phyloP scores from a whole-genome alignment of 2,329 filamentous ascomycete genomes.

The Colletotrichum cuscutae region DNA sequence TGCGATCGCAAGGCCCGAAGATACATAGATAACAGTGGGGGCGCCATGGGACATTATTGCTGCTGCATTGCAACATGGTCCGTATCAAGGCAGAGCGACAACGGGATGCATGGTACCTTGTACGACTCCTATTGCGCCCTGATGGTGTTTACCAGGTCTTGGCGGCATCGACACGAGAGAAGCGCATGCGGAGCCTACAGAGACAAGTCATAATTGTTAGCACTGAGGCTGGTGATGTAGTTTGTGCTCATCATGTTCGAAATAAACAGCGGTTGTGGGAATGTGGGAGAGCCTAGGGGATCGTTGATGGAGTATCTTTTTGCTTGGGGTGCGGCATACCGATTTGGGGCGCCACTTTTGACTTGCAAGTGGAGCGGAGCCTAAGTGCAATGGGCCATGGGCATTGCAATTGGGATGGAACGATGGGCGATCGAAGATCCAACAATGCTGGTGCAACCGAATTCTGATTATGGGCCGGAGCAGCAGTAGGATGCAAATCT shows the following conservation, averaged over 20 bases:
- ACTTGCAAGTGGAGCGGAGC: slow-evolving; percentile 26
- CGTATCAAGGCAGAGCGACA: slow-evolving; percentile 9
- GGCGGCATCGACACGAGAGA: background rate
- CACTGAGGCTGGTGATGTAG: background rate
- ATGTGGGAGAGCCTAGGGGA: slow-evolving; percentile 5
- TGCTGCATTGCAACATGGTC: slow-evolving; percentile 2
- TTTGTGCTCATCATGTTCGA: slow-evolving; percentile 8
- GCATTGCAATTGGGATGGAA: background rate
- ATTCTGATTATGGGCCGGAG: slow-evolving; percentile 22
- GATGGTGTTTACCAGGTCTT: background rate
- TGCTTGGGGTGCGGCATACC: background rate
- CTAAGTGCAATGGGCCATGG: slow-evolving; percentile 23
- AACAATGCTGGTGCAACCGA: slow-evolving; percentile 25
- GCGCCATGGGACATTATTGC: background rate
- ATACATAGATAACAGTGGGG: slow-evolving; percentile 18
- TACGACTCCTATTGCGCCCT: background rate
- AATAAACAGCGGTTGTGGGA: slow-evolving; percentile 16
- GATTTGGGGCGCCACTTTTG: slow-evolving; percentile 27
- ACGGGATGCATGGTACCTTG: slow-evolving; percentile 16
- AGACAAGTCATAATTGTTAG: background rate
- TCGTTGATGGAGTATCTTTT: slow-evolving; percentile 10
- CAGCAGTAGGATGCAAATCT: slow-evolving; percentile 14
- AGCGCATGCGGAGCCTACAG: background rate
- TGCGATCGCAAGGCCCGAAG: background rate
- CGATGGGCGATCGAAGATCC: slow-evolving; percentile 29